phyloP scores from a whole-genome alignment of 768 basidiomycete species.

The Suillus ampliporus region DNA sequence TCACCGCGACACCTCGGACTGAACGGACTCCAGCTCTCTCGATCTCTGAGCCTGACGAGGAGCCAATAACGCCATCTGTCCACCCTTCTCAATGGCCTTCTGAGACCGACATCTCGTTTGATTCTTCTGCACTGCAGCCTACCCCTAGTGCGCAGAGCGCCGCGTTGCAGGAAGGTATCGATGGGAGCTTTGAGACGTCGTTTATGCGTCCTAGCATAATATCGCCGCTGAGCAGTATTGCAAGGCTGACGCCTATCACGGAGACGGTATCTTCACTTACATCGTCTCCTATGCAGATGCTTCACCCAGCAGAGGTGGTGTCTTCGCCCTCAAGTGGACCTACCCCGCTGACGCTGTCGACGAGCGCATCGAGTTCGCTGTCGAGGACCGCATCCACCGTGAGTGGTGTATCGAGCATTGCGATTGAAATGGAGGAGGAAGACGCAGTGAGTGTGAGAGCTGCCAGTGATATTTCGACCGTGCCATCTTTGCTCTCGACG shows the following conservation, averaged over 20 bases:
- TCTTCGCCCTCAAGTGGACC: constrained; percentile 42
- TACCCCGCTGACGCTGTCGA: constrained; percentile 36
- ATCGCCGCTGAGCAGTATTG: constrained; percentile 38
- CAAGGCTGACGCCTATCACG: constrained; percentile 40
- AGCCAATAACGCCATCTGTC: constrained; percentile 45
- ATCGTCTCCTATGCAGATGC: constrained; percentile 7
- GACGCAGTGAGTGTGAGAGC: constrained; percentile 24
- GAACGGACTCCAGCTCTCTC: constrained; percentile 17
- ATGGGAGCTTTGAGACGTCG: constrained; percentile 76
- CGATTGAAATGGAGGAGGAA: constrained; percentile 44
- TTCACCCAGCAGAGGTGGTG: constrained; percentile 30
- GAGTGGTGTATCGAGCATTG: constrained; percentile 51
- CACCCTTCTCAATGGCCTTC: constrained; percentile 59
- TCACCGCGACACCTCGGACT: constrained; percentile 33
- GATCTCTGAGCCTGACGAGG: constrained; percentile 6
- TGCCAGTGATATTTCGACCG: constrained; percentile 50
- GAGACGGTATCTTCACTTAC: constrained; percentile 37
- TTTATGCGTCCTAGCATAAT: constrained; percentile 67
- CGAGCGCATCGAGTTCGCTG: constrained; percentile 34
- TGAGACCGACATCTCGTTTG: constrained; percentile 73
- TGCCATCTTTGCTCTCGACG: constrained; percentile 62
- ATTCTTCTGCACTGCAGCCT: constrained; percentile 74
- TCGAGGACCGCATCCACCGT: constrained; percentile 45
- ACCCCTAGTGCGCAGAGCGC: constrained; percentile 65
- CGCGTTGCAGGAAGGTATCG: constrained; percentile 61